Base-by-base conservation (phyloP, 192 early-diverging fungal genomes). In the Gigaspora rosea region DNA sequence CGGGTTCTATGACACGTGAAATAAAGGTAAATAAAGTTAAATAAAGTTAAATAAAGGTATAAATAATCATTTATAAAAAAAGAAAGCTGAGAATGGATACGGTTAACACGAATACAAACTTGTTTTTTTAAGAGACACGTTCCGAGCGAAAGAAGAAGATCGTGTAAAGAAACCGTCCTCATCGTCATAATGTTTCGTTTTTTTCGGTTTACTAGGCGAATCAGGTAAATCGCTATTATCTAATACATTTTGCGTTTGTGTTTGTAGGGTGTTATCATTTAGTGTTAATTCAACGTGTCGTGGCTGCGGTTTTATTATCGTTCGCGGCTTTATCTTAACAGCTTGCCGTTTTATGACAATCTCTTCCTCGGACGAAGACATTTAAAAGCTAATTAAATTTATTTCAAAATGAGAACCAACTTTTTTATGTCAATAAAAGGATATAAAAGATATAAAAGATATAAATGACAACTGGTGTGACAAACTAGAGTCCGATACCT, bases 291-390 rank as follows among this genome's bases (percentile, higher is more conserved):
- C 36, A 15, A 47, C 56, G 72, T 56, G 72, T 73, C 72, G 72
- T 35, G 72, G 18, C 46, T 73, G 57, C 36, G 36, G 16, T 46
- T 32, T 16, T 46, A 27, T 27, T 27, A 73, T 20, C 33, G 33
- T 22, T 20, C 57, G 72, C 49, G 72, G 72, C 20, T 59, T 73
- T 57, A 73, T 73, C 46, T 59, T 73, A 41, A 32, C n/a, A 15
- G 13, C 5, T 35, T 73, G 72, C 1, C 72, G 56, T 33, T 35
- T 73, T 32, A 33, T 11, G n/a, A 73, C 20, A 22, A 73, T 41
- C 58, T 73, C 72, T 59, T 73, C 72, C 8, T 73, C 72, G 56
- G 72, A 61, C 32, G 33, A 16, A 15, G 12, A 35, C 62, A 41
- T 27, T 16, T 35, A 7, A 3, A 63, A 63, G 41, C 41, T 41